Base-by-base conservation (phyloP, 2,329 filamentous ascomycete species). In the Thyridium curvatum region DNA sequence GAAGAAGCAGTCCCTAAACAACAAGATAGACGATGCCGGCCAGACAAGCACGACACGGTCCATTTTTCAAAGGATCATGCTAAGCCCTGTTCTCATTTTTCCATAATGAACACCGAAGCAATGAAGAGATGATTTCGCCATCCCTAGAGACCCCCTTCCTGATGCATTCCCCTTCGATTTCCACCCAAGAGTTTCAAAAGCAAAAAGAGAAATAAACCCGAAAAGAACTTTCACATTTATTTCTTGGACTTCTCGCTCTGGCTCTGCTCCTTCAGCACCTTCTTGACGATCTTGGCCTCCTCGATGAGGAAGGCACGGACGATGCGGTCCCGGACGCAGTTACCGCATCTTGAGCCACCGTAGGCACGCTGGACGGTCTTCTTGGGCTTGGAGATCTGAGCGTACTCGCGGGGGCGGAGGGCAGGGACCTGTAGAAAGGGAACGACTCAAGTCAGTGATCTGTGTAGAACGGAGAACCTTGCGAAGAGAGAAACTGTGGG, bases 281-380 rank as follows among this genome's bases (percentile, higher is more conserved):
- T 98, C 89, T 98, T 98, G 73, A 98, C 93, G 61, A 98, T 97
- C 87, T 98, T 98, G 81, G 98, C 93, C 83, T 98, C 93, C 79
- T 98, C 94, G 55, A 98, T 97, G 69, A 98, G 76, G 84, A 98
- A 98, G 51, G 93, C 93, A 59, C 93, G 88, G 36, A 96, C 88
- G 57, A 98, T 87, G 59, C 93, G 86, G 78, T 98, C 93, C 71
- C 91, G 90, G 58, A 98, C 93, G 72, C 93, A 98, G 80, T 88
- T 93, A 65, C 86, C 89, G 79, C 93, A 98, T 81, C 93, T 87
- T 61, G 90, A 96, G 64, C 93, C 93, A 69, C 93, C 90, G 70
- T 98, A 98, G 62, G 93, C 90, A 61, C 93, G 89, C 77, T 93
- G 87, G 68, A 98, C 93, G 61, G 88, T 95, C 88, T 98, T 98